Evolutionary conservation across 768 basidiomycete species (phyloP).

Genomic region (Tricholoma flavovirens): DNA sequence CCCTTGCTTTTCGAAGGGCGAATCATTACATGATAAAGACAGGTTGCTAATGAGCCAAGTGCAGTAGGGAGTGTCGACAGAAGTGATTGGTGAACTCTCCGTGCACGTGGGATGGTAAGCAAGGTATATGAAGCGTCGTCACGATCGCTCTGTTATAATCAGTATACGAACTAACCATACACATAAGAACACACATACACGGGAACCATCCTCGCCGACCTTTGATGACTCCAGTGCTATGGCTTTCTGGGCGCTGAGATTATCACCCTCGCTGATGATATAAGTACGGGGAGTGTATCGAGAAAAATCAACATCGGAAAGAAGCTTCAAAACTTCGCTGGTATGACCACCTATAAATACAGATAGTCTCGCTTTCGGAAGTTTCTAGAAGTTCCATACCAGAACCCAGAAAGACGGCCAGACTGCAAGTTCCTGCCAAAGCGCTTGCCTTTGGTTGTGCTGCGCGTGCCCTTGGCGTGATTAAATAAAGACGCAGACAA

Average conservation of each 20-base stretch:
- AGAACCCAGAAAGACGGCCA: slow-evolving; percentile 92
- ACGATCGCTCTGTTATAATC: slow-evolving; percentile 5
- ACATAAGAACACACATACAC: neutral
- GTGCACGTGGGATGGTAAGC: slow-evolving; percentile 77
- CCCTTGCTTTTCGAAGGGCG: slow-evolving; percentile 35
- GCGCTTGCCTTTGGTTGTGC: slow-evolving; percentile 2
- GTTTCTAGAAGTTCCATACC: slow-evolving; percentile 43
- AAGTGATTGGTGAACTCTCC: slow-evolving; percentile 78
- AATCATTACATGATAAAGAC: slow-evolving; percentile 57
- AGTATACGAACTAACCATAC: neutral
- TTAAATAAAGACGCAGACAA: slow-evolving; percentile 26
- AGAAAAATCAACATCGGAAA: slow-evolving; percentile 66
- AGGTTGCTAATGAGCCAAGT: slow-evolving; percentile 50
- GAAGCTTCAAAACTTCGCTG: slow-evolving; percentile 70
- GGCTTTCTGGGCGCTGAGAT: slow-evolving; percentile 70
- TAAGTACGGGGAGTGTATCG: slow-evolving; percentile 79
- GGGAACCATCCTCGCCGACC: slow-evolving; percentile 15
- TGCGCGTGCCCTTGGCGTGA: slow-evolving; percentile 17
- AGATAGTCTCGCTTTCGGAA: slow-evolving; percentile 7
- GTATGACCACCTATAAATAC: slow-evolving; percentile 81
- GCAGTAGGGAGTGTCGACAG: slow-evolving; percentile 66
- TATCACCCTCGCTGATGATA: slow-evolving; percentile 76
- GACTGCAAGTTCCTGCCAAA: slow-evolving; percentile 24
- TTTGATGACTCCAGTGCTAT: slow-evolving; percentile 50
- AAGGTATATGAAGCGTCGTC: slow-evolving; percentile 36